A percentile compares a stretch with the other conserved stretches of the same genome.
phyloP scores from a whole-genome alignment of 1,284 basidiomycete genomes.

The Rhodotorula sp. region DNA sequence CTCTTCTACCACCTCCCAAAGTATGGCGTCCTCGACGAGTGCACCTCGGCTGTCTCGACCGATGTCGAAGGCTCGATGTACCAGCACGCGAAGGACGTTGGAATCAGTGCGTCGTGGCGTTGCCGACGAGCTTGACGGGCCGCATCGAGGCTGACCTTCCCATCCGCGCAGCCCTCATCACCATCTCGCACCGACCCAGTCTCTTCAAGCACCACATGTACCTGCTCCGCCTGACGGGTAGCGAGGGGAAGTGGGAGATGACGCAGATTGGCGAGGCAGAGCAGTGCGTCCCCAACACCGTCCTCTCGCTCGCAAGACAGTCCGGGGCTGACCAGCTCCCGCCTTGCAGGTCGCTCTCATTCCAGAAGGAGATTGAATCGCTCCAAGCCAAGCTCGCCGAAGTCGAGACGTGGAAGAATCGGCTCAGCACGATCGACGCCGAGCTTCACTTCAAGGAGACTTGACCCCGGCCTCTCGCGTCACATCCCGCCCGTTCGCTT shows the following conservation, averaged over 20 bases:
- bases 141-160: too few relatives aligned
- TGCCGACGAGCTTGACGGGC: background rate
- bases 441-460: constrained; percentile 48
- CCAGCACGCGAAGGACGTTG: constrained; percentile 84
- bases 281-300: constrained; percentile 50
- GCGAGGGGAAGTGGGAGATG: constrained; percentile 68
- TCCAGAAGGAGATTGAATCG: constrained; percentile 53
- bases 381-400: constrained; percentile 50
- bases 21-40: constrained; percentile 63
- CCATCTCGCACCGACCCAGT: constrained; percentile 79
- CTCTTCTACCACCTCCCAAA: constrained; percentile 80
- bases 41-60: constrained; percentile 92
- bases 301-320: background rate
- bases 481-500: background rate
- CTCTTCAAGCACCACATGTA: constrained; percentile 79
- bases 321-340: background rate
- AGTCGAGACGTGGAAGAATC: constrained; percentile 50
- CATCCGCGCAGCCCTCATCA: constrained; percentile 63
- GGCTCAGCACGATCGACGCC: constrained; percentile 50
- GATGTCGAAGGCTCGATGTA: constrained; percentile 97
- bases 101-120: constrained; percentile 60
- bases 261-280: constrained; percentile 67
- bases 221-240: constrained; percentile 67
- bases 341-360: constrained; percentile 56
- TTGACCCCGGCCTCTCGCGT: background rate